phyloP scores from a whole-genome alignment of 2,329 filamentous ascomycete species.

The Purpureocillium lavendulum region DNA sequence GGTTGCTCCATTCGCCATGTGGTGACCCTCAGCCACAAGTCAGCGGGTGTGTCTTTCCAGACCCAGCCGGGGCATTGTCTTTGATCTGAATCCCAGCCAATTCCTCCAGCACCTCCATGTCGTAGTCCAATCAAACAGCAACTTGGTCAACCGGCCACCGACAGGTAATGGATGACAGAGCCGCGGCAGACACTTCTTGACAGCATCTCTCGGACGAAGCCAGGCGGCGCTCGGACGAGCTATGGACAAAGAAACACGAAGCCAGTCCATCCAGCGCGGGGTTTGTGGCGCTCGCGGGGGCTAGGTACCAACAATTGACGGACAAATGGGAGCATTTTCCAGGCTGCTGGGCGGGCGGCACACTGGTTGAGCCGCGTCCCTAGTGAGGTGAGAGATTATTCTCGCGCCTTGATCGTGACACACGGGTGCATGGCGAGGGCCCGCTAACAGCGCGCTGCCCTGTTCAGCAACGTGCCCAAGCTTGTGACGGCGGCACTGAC shows the following conservation, averaged over 20 bases:
- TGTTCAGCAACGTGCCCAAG: no score
- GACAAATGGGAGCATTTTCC: constrained; percentile 21
- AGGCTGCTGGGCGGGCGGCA: constrained; percentile 14
- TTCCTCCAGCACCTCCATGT: constrained; percentile 12
- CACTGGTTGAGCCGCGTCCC: constrained; percentile 11
- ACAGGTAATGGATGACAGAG: no score
- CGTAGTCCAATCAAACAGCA: constrained; percentile 17
- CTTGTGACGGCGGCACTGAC: no score
- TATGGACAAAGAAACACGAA: no score
- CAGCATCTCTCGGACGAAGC: no score
- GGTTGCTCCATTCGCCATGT: constrained; percentile 6
- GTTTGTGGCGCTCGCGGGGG: constrained; percentile 3
- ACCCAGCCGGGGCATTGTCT: constrained; percentile 7
- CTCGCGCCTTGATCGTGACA: constrained; percentile 12
- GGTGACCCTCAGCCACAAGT: constrained; percentile 4
- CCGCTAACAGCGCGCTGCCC: no score
- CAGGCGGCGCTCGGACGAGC: no score
- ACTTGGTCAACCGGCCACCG: constrained; percentile 4
- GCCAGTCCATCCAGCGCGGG: no score
- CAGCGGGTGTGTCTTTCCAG: no score
- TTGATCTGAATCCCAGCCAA: constrained; percentile 7
- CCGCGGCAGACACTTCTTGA: no score
- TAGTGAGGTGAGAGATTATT: constrained; percentile 19
- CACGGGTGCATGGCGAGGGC: no score
- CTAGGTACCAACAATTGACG: no score